Evolutionary conservation across 2,329 filamentous ascomycete genomes (phyloP).

Genomic region (Cladosporium cucumerinum): DNA sequence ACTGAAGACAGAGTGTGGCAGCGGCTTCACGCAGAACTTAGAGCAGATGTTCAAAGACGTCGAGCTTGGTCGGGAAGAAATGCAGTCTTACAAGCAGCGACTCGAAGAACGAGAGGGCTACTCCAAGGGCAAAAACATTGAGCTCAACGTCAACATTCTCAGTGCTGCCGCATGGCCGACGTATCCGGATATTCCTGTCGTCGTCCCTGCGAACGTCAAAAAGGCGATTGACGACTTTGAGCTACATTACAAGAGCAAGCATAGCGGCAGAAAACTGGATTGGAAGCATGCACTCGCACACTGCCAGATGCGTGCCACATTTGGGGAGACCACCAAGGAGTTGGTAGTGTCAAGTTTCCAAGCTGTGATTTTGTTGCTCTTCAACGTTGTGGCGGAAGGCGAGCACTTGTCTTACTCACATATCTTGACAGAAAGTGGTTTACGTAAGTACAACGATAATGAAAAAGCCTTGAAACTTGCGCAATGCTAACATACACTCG

Average conservation of each 20-base stretch:
- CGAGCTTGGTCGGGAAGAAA: constrained; percentile 87
- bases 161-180: constrained; percentile 89
- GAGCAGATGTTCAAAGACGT: constrained; percentile 99
- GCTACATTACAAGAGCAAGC: constrained; percentile 80
- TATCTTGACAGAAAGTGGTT: constrained; percentile 69
- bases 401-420: constrained; percentile 71
- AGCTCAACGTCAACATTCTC: constrained; percentile 84
- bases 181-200: constrained; percentile 73
- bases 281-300: constrained; percentile 96
- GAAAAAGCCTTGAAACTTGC: neutral
- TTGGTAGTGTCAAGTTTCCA: constrained; percentile 89
- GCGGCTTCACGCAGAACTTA: constrained; percentile 91
- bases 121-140: constrained; percentile 56
- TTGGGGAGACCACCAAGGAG: constrained; percentile 78
- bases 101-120: constrained; percentile 50
- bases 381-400: constrained; percentile 67
- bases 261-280: constrained; percentile 77
- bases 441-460: constrained; percentile 53
- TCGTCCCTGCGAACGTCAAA: constrained; percentile 71
- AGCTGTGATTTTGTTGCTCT: constrained; percentile 82
- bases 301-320: constrained; percentile 77
- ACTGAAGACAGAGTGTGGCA: constrained; percentile 88
- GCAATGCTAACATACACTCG: constrained; percentile 20
- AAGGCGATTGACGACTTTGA: constrained; percentile 80
- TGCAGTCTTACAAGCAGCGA: constrained; percentile 78